phyloP scores from a whole-genome alignment of 2,329 filamentous ascomycete species.

The Cercospora beticola region DNA sequence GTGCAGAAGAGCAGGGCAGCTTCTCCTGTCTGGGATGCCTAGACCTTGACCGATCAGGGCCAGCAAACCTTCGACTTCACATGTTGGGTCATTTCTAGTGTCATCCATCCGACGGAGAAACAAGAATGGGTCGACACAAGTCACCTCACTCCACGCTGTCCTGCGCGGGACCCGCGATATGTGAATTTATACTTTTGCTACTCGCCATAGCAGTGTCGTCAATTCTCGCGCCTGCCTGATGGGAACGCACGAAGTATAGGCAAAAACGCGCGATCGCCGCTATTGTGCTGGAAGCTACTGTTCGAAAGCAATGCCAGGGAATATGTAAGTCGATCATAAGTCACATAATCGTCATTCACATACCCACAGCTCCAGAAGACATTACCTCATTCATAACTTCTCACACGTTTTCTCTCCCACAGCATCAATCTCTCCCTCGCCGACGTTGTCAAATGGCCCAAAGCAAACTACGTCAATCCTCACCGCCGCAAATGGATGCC shows the following conservation, averaged over 20 bases:
- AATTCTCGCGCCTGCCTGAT: not conserved
- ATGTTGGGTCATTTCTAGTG: not conserved
- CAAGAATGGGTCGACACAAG: not conserved
- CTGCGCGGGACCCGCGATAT: not conserved
- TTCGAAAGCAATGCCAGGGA: conserved; percentile 12
- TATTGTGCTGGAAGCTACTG: not conserved
- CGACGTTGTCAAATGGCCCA: conserved; percentile 16
- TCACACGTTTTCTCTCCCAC: not conserved
- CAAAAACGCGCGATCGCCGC: not conserved
- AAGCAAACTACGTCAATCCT: conserved; percentile 33
- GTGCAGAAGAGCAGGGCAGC: not conserved
- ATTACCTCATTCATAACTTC: not conserved
- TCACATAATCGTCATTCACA: not conserved
- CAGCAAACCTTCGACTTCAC: not conserved
- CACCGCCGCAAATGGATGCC: conserved; percentile 36
- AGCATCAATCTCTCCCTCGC: conserved; percentile 13
- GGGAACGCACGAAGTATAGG: not conserved
- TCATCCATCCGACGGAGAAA: not conserved
- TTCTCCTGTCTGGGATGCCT: not conserved
- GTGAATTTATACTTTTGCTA: not conserved
- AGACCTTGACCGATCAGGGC: not conserved
- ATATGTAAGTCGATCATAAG: conserved; percentile 1
- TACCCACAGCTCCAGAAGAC: not conserved
- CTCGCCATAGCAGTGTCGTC: not conserved
- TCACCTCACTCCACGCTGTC: not conserved